Percentiles rank a stretch among this genome's conserved stretches.
phyloP scores from a whole-genome alignment of 305 asterid genomes.

The Solanum chacoense region DNA sequence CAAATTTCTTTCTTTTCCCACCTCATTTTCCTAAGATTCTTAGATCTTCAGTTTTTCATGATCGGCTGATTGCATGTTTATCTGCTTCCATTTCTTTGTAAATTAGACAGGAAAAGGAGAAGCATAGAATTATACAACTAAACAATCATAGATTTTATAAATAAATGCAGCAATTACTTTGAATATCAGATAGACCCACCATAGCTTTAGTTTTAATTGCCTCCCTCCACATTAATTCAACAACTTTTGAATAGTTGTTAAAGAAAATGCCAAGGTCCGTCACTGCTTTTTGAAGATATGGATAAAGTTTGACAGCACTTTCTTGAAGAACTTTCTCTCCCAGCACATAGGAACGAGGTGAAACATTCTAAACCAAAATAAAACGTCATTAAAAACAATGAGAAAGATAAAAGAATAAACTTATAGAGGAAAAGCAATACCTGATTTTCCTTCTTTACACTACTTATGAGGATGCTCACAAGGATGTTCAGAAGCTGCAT shows the following conservation, averaged over 20 bases:
- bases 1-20: not conserved
- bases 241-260: conserved; percentile 21
- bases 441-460: conserved; percentile 21
- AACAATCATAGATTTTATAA: not conserved
- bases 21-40: not conserved
- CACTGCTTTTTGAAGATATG: conserved; percentile 12
- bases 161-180: not conserved
- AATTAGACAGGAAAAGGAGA: not conserved
- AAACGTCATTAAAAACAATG: not conserved
- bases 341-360: conserved; percentile 19
- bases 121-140: not conserved
- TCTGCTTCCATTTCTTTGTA: not conserved
- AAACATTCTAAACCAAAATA: conserved; percentile 19
- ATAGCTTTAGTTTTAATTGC: not conserved
- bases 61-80: not conserved
- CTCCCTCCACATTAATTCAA: conserved; percentile 10
- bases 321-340: conserved; percentile 20
- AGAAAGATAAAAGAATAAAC: not conserved
- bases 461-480: conserved; percentile 7
- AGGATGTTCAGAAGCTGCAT: conserved; percentile 12
- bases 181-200: conserved; percentile 1
- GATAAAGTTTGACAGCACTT: conserved; percentile 15
- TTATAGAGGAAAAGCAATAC: conserved; percentile 3
- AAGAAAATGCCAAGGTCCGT: conserved; percentile 1
- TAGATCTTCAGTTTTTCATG: not conserved